Base-by-base conservation (phyloP, 345 rosid genomes). In the Turnera subulata region DNA sequence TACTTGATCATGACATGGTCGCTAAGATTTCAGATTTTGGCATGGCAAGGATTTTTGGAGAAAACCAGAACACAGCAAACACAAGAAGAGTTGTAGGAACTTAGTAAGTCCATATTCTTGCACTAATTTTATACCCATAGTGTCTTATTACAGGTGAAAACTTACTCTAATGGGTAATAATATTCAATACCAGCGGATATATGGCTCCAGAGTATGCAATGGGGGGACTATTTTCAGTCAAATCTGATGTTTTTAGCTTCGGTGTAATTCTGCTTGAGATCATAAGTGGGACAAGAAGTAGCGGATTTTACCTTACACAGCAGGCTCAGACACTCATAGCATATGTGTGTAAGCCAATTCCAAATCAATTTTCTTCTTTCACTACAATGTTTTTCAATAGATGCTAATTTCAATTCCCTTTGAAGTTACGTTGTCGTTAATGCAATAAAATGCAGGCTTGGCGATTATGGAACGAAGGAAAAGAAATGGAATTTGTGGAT, bases 11-110 rank as follows among this genome's bases (percentile, higher is more conserved):
- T 20, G 51, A 12, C 2, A 47, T 47, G 51, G 20, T 19, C 0
- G 25, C 51, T 1, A 47, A 47, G 24, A 47, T 47, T 7, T 47
- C 51, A n/a, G 51, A 47, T 22, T 47, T 47, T 21, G 51, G 51
- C 4, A 19, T 47, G 51, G 51, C 51, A 6, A 47, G 51, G 51
- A 47, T 47, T 20, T 47, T 47, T 18, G 51, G 14, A 7, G 51
- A 25, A 20, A 47, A 47, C 2, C 51, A 47, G 9, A 20, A 7
- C 25, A 15, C 19, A 14, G 51, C 25, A 1, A 47, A 15, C 15
- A 47, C 51, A 10, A 47, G 20, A 11, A 47, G 17, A 19, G 13
- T 47, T 47, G 25, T 12, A 9, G 51, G 51, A 2, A 47, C 51
- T 2, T 47, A 47, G 51, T 47, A 47, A 19, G 51, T 47, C n/a